Evolutionary conservation across 2,329 filamentous ascomycete genomes (phyloP), one percentile per base, ranked within the genome.

Genomic region (Phaeoacremonium minimum): DNA sequence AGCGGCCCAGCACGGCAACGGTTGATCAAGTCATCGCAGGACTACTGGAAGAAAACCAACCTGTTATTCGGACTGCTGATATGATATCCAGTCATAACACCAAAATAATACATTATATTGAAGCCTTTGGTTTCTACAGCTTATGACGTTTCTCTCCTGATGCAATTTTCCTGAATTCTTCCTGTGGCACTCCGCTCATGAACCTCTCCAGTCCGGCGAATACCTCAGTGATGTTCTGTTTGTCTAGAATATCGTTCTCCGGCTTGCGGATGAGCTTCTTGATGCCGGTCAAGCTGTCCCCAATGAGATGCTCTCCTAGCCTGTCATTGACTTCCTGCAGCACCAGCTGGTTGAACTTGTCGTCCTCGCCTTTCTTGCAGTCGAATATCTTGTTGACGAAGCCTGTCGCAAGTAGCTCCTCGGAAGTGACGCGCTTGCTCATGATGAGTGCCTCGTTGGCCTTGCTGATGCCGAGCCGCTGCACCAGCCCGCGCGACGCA

Each of bases 381-480:
- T 67, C 64, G 46, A 96, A 85, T 13, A 95, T 73, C 60, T 83
- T 85, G 52, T 96, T 97, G 30, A 94, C 87, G 53, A 88, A 97
- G 0, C 91, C 90, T 4, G 77, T 75, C 7, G 73, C 66, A 44
- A 90, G 69, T 18, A 97, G 71, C 55, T 95, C 88, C 16, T 83
- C 77, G 18, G 77, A 77, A 0, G 70, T 58, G 49, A 97, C 86
- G 30, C 81, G 74, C 60, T 85, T 86, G 52, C 85, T 89, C 84
- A 95, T 93, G 47, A 98, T 81, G 11, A 97, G 73, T 11, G 93
- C 91, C 70, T 97, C 93, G 55, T 94, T 95, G 8, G 89, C 90
- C 56, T 87, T 86, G 40, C 77, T 69, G 34, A 88, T 75, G 1
- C 93, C 93, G 16, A 97, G 70, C 1, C 91, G 71, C 50, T 84